Evolutionary conservation across 306 rosid genomes (phyloP).

Genomic region (Casuarina glauca): DNA sequence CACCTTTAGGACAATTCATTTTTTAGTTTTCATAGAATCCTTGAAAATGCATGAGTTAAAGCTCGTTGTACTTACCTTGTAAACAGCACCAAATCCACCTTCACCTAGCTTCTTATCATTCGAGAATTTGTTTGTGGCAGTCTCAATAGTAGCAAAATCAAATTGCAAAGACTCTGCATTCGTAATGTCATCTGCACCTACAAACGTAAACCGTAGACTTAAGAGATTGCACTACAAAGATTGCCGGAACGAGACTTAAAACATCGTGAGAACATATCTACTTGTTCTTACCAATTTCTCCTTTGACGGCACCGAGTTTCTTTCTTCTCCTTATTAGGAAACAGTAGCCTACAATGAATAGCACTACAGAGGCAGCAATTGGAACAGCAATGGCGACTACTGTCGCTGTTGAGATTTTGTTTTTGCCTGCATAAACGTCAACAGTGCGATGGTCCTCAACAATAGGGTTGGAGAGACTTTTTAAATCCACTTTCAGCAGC

Average conservation of each 20-base stretch:
- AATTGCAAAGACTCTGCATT: constrained; percentile 41
- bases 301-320: constrained; percentile 6
- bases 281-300: constrained; percentile 25
- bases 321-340: constrained; percentile 25
- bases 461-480: no score
- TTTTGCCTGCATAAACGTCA: neutral
- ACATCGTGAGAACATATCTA: neutral
- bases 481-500: no score
- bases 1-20: neutral
- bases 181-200: constrained; percentile 21
- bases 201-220: neutral
- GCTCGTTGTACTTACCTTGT: constrained; percentile 12
- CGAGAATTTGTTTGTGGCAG: constrained; percentile 31
- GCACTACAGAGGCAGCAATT: constrained; percentile 20
- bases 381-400: constrained; percentile 32
- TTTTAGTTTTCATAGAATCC: neutral
- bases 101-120: constrained; percentile 25
- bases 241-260: neutral
- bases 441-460: neutral
- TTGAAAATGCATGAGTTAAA: neutral
- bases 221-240: neutral
- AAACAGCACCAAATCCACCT: constrained; percentile 38
- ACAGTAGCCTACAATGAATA: constrained; percentile 22
- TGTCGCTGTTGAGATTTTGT: constrained; percentile 18
- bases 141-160: constrained; percentile 31